Evolutionary conservation across 169 alveolate species (phyloP), one percentile per base, ranked within the genome.

Genomic region (Hepatocystis sp.): DNA sequence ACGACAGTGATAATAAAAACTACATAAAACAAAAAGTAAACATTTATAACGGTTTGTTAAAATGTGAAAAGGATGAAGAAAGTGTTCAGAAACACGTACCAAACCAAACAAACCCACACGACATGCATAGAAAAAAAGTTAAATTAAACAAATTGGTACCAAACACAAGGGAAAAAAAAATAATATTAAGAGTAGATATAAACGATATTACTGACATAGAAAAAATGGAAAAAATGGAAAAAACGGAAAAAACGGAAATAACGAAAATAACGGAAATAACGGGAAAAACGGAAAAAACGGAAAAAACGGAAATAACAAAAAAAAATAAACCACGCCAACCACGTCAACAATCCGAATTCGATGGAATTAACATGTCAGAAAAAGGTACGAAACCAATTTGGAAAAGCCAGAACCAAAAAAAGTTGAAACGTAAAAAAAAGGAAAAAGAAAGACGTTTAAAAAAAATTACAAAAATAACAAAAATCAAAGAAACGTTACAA

Each of bases 391-490:
- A 11, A 28, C 4, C 17, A 2, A 15, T 13, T 19, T 23, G n/a
- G 10, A 17, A 15, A 61, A 13, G 58, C 32, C 8, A 15, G 58
- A 55, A 58, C 17, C 21, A 36, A 76, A 46, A 21, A 61, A 63
- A 44, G 5, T 7, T 36, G 27, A 19, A 44, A 28, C 21, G 27
- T 13, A 68, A 68, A 56, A 44, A 55, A 55, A 55, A 30, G 47
- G 32, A 67, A 39, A 55, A 19, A 21, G 23, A 56, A 39, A 40
- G 30, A n/a, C 15, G 28, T 10, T 55, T 55, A 19, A 42, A 68
- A 56, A 68, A 39, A 42, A 25, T 19, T n/a, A 47, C 46, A 15
- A 63, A 51, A 42, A 61, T 32, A 81, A 47, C 32, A 81, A 81
- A n/a, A 19, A 17, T 63, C 17, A 47, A 53, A 55, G 32, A 49